These are phyloP conservation scores for Pseudogymnoascus sp. DNA, from an alignment of 2,329 filamentous ascomycete species.

Conservation along the genomic window DNA sequence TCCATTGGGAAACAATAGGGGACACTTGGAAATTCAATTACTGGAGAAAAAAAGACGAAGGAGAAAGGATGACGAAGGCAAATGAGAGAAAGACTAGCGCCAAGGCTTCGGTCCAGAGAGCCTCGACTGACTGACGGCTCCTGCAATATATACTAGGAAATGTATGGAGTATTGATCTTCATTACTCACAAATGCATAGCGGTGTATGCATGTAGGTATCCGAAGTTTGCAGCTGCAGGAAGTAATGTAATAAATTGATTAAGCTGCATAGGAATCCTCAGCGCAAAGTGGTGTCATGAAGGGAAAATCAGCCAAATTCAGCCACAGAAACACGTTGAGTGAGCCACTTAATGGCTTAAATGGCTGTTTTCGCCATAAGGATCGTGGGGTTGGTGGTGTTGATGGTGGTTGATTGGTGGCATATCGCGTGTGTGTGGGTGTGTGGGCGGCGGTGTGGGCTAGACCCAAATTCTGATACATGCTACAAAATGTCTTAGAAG, in stretches of 20 bases:
- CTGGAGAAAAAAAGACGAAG: not conserved
- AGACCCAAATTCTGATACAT: not conserved
- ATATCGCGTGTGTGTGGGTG: not conserved
- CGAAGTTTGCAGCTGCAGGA: not conserved
- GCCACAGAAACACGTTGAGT: not conserved
- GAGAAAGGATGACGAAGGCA: not conserved
- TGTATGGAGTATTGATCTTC: not conserved
- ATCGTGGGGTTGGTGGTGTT: not conserved
- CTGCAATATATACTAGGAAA: not conserved
- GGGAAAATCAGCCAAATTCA: not conserved
- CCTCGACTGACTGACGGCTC: not conserved
- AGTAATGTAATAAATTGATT: not conserved
- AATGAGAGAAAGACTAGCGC: not conserved
- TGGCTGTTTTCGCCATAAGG: not conserved
- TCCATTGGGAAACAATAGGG: not conserved
- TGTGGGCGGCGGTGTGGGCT: not conserved
- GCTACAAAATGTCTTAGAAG: not conserved
- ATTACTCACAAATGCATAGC: not conserved
- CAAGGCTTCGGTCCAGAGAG: slow-evolving; percentile 2
- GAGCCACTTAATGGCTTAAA: not conserved
- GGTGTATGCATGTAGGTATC: not conserved
- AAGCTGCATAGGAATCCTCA: not conserved
- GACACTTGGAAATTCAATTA: not conserved
- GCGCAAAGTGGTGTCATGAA: not conserved
- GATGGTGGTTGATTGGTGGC: not conserved